phyloP scores from a whole-genome alignment of 2,329 filamentous ascomycete genomes.

The Bipolaris cookei region DNA sequence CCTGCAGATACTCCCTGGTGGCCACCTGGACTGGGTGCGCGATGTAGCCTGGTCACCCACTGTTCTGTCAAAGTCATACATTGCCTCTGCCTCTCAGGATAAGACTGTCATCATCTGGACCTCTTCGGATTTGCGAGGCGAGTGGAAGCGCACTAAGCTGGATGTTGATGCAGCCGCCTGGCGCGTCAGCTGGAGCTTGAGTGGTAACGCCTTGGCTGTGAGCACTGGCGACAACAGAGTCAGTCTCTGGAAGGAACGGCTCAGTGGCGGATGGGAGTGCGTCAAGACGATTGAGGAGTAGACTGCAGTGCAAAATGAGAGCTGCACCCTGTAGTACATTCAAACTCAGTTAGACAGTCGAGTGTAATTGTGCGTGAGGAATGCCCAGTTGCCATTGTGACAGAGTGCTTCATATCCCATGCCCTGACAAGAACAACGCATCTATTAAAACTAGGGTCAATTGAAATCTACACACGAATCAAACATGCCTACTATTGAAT shows the following conservation, averaged over 20 bases:
- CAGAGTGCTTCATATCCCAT: neutral
- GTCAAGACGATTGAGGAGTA: constrained; percentile 96
- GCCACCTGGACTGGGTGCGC: constrained; percentile 95
- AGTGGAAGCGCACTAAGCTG: constrained; percentile 86
- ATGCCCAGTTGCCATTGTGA: neutral
- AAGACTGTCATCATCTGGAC: constrained; percentile 99
- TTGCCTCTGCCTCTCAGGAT: constrained; percentile 93
- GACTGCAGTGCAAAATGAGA: neutral
- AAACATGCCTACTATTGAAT: neutral
- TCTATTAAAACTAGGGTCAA: neutral
- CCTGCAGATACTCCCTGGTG: constrained; percentile 69
- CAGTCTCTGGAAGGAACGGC: constrained; percentile 96
- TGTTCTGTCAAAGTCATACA: constrained; percentile 93
- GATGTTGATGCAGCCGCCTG: constrained; percentile 89
- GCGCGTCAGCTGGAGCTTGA: constrained; percentile 97
- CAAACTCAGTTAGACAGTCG: neutral
- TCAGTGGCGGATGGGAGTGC: constrained; percentile 95
- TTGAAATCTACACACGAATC: neutral
- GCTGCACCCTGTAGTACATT: neutral
- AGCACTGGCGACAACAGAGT: constrained; percentile 96
- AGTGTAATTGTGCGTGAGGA: neutral
- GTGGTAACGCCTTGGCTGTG: constrained; percentile 93
- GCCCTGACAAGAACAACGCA: neutral
- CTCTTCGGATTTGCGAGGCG: constrained; percentile 56
- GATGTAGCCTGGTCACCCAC: constrained; percentile 98